Percentiles rank a stretch among this genome's conserved stretches.
Conservation (phyloP, 1,284 basidiomycete species). For the Termitomyces sp. region DNA sequence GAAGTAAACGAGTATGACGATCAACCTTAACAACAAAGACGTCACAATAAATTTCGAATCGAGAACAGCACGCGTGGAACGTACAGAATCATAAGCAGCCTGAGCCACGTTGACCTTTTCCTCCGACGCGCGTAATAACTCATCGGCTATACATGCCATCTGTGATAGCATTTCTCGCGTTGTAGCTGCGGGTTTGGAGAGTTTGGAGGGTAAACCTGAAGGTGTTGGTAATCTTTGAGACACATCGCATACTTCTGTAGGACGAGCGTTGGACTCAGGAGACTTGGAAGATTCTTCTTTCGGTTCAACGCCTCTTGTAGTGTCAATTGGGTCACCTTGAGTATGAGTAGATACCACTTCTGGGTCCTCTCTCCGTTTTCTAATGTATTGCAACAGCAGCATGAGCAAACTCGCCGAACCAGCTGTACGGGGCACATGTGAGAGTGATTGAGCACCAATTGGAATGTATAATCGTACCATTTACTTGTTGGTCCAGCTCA, state of each 20-base stretch:
- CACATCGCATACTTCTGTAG: neutral
- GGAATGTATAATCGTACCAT: conserved; percentile 41
- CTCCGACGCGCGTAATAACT: conserved; percentile 55
- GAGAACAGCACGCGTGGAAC: conserved; percentile 19
- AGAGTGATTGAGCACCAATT: neutral
- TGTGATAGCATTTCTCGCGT: conserved; percentile 50
- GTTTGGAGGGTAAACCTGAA: conserved; percentile 16
- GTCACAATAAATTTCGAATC: conserved; percentile 1
- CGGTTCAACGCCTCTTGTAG: neutral
- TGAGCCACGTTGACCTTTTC: conserved; percentile 73
- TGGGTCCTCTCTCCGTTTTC: conserved; percentile 30
- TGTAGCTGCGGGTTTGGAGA: conserved; percentile 27
- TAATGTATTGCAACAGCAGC: conserved; percentile 40
- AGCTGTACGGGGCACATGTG: conserved; percentile 25
- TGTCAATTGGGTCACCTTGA: neutral
- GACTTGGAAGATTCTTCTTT: neutral
- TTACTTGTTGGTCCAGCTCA: conserved; percentile 77
- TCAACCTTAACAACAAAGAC: conserved; percentile 43
- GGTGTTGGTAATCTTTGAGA: neutral
- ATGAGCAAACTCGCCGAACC: conserved; percentile 36
- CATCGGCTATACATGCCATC: conserved; percentile 56
- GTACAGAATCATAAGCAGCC: conserved; percentile 62
- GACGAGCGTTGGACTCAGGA: neutral
- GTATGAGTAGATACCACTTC: conserved; percentile 3
- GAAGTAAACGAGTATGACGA: conserved; percentile 66